phyloP scores from a whole-genome alignment of 1,284 basidiomycete genomes.

The Uromyces viciae-fabae region DNA sequence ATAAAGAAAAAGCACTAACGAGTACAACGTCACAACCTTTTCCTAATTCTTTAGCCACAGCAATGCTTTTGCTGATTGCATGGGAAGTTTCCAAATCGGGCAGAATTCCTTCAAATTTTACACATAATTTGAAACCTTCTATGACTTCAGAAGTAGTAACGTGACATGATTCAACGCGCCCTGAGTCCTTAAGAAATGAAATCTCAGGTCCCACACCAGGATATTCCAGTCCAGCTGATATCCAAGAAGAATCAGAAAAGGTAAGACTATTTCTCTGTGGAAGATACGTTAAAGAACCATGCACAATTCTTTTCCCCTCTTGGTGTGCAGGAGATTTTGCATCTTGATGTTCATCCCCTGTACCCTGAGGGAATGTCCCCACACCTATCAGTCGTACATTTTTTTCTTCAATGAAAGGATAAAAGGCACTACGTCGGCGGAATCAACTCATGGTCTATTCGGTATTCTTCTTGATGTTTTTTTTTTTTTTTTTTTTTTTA shows the following conservation, averaged over 20 bases:
- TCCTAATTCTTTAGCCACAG: conserved; percentile 75
- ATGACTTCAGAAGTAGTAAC: conserved; percentile 92
- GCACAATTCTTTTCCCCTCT: conserved; percentile 88
- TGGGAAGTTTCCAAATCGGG: conserved; percentile 94
- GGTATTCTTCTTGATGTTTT: not conserved
- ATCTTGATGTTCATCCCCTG: conserved; percentile 79
- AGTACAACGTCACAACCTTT: conserved; percentile 85
- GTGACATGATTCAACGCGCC: conserved; percentile 84
- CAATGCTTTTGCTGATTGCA: conserved; percentile 85
- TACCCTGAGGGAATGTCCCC: conserved; percentile 77
- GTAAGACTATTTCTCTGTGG: conserved; percentile 78
- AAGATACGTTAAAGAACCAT: conserved; percentile 92
- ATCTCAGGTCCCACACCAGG: conserved; percentile 90
- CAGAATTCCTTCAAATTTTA: conserved; percentile 94
- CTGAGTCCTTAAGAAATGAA: conserved; percentile 89
- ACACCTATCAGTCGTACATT: conserved; percentile 79
- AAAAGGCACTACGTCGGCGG: conserved; percentile 64
- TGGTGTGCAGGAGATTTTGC: conserved; percentile 86
- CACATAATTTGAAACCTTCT: conserved; percentile 82
- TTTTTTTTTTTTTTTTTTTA: no score
- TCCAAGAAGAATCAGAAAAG: conserved; percentile 93
- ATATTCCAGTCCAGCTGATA: conserved; percentile 89
- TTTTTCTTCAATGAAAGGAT: conserved; percentile 85
- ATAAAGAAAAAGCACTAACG: conserved; percentile 52
- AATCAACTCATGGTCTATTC: not conserved